Base-by-base conservation (phyloP, 495 filamentous ascomycete genomes). In the Hypoxylon rickii region DNA sequence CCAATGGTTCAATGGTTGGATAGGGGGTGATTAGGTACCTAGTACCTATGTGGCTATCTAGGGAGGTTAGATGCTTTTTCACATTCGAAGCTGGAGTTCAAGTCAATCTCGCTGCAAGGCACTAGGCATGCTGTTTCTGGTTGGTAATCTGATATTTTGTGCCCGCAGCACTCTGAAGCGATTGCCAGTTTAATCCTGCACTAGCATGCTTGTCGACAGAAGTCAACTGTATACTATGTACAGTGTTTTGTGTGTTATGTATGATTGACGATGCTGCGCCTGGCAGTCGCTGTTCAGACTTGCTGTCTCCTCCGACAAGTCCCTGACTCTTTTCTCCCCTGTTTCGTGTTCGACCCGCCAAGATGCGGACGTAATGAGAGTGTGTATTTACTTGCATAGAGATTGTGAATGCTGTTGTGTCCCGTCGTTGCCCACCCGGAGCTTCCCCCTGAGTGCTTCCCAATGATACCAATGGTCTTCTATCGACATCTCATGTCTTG, bases 191-290 rank as follows among this genome's bases (percentile, higher is more conserved):
- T 58, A 18, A 20, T 50, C 43, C 17, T n/a, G 13, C 19, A 33
- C 43, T 53, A 58, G 40, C 16, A 51, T 36, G 47, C 46, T 51
- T 32, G 38, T 48, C 41, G 37, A 52, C 45, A 33, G 34, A 58
- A 46, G 39, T 33, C 53, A 45, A 49, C 24, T 31, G 37, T 50
- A 54, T 22, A 38, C 45, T 43, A 36, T 40, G 34, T 39, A 29
- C 17, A 39, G 53, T 57, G 8, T 63, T n/a, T 44, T 17, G 39
- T 48, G 24, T 38, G 41, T 33, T 63, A 44, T 54, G 34, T 57
- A 48, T 19, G 34, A 42, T 46, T 24, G 44, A 20, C 43, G 48
- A 49, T 51, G 32, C 53, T 63, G 59, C 59, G 44, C 59, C 59
- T 36, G 59, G 59, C 59, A 63, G 59, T 42, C 44, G 10, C 20